A percentile compares a stretch with the other conserved stretches of the same genome.
phyloP scores from a whole-genome alignment of 2,329 filamentous ascomycete genomes.

The Hypoxylon sp. region DNA sequence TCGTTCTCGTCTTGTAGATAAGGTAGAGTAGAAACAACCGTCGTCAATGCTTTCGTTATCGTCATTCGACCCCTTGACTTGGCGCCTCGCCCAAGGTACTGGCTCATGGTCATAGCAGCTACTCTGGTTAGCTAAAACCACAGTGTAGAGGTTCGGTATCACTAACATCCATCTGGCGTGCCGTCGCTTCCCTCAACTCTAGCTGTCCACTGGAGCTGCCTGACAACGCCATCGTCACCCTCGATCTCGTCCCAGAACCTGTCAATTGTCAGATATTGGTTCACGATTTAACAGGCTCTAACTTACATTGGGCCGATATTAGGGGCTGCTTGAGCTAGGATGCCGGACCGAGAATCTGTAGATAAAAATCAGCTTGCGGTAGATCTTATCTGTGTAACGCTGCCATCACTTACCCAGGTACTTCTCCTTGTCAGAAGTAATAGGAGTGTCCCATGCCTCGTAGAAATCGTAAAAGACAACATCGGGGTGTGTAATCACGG shows the following conservation, averaged over 20 bases:
- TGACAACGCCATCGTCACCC: conserved; percentile 64
- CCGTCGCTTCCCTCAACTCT: conserved; percentile 63
- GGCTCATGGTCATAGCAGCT: conserved; percentile 60
- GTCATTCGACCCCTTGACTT: conserved; percentile 67
- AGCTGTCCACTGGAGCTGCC: conserved; percentile 72
- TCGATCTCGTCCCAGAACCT: conserved; percentile 64
- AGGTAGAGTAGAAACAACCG: conserved; percentile 65
- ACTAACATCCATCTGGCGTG: conserved; percentile 42
- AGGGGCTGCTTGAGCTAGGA: conserved; percentile 69
- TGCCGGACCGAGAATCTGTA: conserved; percentile 59
- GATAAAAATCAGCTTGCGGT: conserved; percentile 19
- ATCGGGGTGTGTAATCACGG: conserved; percentile 54
- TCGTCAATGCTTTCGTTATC: conserved; percentile 64
- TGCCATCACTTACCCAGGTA: conserved; percentile 53
- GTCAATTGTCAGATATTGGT: neutral
- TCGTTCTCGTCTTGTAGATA: conserved; percentile 67
- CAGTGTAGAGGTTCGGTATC: conserved; percentile 37
- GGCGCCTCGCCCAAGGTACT: conserved; percentile 70
- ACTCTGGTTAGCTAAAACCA: conserved; percentile 4
- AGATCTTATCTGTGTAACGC: neutral
- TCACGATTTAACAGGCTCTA: neutral
- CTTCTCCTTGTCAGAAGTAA: conserved; percentile 50
- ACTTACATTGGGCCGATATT: conserved; percentile 67
- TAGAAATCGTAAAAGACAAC: conserved; percentile 72
- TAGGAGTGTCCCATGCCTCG: conserved; percentile 62